Conservation (phyloP, 495 filamentous ascomycete species). For the Bombardia bombarda region DNA sequence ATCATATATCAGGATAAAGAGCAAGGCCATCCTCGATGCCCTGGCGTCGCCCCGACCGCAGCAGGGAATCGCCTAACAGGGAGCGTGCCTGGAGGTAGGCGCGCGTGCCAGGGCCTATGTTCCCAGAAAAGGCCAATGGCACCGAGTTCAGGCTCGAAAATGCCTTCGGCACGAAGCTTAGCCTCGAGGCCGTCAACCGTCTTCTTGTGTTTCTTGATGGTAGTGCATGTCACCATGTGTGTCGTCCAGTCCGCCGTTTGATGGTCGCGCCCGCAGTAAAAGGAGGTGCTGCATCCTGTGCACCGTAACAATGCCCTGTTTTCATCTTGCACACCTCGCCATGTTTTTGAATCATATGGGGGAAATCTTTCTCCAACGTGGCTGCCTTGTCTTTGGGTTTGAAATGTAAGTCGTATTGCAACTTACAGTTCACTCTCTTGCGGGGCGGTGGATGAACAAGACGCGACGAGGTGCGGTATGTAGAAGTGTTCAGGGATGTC, state of each 20-base stretch:
- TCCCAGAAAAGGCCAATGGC: constrained; percentile 33
- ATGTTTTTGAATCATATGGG: constrained; percentile 11
- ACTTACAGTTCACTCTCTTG: too few species aligned
- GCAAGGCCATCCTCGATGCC: constrained; percentile 30
- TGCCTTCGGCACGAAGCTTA: constrained; percentile 12
- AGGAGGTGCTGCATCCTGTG: constrained; percentile 28
- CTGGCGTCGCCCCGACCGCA: constrained; percentile 24
- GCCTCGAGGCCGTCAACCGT: constrained; percentile 19
- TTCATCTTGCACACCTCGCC: constrained; percentile 13
- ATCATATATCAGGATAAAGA: constrained; percentile 26
- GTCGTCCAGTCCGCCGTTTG: constrained; percentile 23
- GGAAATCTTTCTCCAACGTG: constrained; percentile 8
- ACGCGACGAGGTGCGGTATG: too few species aligned
- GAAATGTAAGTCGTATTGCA: too few species aligned
- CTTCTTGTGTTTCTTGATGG: constrained; percentile 18
- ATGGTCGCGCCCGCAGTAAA: constrained; percentile 39
- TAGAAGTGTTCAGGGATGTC: too few species aligned
- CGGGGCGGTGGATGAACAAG: too few species aligned
- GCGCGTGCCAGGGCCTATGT: constrained; percentile 26
- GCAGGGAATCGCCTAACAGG: constrained; percentile 14
- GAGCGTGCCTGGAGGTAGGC: constrained; percentile 35
- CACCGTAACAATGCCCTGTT: constrained; percentile 16
- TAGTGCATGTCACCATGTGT: constrained; percentile 38
- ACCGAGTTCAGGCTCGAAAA: constrained; percentile 7
- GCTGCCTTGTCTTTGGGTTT: too few species aligned